Evolutionary conservation across 106 monocot species (phyloP).

Genomic region (Agapanthus africanus): DNA sequence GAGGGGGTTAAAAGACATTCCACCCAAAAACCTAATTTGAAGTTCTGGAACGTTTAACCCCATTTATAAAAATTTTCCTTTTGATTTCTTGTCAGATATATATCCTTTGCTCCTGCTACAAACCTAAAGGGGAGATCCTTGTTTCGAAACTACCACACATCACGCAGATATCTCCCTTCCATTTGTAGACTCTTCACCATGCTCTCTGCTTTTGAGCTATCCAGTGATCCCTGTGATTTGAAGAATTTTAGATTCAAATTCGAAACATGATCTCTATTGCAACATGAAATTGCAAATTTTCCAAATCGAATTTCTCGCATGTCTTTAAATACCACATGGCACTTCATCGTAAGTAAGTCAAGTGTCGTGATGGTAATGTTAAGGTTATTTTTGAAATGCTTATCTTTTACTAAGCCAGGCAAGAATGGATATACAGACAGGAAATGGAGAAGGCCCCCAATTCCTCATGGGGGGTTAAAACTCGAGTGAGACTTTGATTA

Average conservation of each 20-base stretch:
- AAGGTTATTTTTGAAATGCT: neutral
- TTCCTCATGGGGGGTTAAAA: too few relatives aligned
- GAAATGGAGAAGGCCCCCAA: too few relatives aligned
- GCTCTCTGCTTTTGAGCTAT: conserved; percentile 21
- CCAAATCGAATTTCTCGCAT: too few relatives aligned
- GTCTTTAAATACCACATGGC: too few relatives aligned
- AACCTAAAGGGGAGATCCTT: neutral
- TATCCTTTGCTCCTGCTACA: neutral
- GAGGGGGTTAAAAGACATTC: neutral
- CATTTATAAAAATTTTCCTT: neutral
- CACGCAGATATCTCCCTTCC: conserved; percentile 22
- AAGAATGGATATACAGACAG: too few relatives aligned
- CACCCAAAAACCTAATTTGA: conserved; percentile 11
- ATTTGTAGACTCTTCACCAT: conserved; percentile 23
- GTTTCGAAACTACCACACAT: conserved; percentile 12
- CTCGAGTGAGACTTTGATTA: too few relatives aligned
- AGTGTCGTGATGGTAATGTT: neutral
- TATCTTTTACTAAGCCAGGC: neutral
- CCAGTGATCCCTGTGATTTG: conserved; percentile 15
- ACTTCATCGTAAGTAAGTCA: too few relatives aligned
- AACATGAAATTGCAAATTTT: too few relatives aligned
- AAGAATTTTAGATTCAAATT: neutral
- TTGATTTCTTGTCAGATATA: neutral
- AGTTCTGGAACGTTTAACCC: neutral
- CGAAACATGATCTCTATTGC: neutral